Evolutionary conservation across 768 basidiomycete genomes (phyloP).

Genomic region (Galerina marginata): DNA sequence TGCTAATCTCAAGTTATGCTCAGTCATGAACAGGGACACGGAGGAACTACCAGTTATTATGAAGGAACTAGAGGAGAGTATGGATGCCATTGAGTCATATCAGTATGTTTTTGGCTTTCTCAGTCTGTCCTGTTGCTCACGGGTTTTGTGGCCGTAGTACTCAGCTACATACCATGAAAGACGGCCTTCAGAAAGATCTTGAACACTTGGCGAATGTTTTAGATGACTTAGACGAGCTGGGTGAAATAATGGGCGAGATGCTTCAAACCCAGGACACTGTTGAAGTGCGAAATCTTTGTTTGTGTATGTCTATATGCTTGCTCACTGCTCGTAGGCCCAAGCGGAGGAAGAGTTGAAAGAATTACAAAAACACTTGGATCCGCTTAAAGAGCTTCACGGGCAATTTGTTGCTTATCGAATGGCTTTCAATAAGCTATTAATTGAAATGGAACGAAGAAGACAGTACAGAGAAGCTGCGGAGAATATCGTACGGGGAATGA

Average conservation of each 20-base stretch:
- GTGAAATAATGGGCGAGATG: slow-evolving; percentile 82
- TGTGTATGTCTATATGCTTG: neutral
- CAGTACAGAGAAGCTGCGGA: slow-evolving; percentile 72
- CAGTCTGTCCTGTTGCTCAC: neutral
- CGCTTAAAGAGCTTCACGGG: slow-evolving; percentile 53
- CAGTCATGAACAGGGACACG: slow-evolving; percentile 84
- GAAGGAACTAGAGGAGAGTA: slow-evolving; percentile 67
- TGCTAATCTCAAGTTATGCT: neutral
- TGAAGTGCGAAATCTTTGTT: slow-evolving; percentile 50
- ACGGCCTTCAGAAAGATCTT: slow-evolving; percentile 50
- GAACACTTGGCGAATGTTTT: slow-evolving; percentile 54
- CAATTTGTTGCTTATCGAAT: slow-evolving; percentile 72
- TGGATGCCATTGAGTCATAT: slow-evolving; percentile 54
- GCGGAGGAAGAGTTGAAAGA: slow-evolving; percentile 57
- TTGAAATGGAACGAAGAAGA: slow-evolving; percentile 74
- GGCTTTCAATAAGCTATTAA: slow-evolving; percentile 73
- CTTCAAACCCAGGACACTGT: slow-evolving; percentile 68
- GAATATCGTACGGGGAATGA: slow-evolving; percentile 69
- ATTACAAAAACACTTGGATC: slow-evolving; percentile 60
- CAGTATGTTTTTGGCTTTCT: slow-evolving; percentile 50
- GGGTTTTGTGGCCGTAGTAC: slow-evolving; percentile 42
- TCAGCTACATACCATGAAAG: slow-evolving; percentile 50
- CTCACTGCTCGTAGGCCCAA: slow-evolving; percentile 42
- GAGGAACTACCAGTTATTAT: slow-evolving; percentile 79
- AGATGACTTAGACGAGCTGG: slow-evolving; percentile 76